phyloP scores from a whole-genome alignment of 2,329 filamentous ascomycete genomes.

The Calonectria hawksworthii region DNA sequence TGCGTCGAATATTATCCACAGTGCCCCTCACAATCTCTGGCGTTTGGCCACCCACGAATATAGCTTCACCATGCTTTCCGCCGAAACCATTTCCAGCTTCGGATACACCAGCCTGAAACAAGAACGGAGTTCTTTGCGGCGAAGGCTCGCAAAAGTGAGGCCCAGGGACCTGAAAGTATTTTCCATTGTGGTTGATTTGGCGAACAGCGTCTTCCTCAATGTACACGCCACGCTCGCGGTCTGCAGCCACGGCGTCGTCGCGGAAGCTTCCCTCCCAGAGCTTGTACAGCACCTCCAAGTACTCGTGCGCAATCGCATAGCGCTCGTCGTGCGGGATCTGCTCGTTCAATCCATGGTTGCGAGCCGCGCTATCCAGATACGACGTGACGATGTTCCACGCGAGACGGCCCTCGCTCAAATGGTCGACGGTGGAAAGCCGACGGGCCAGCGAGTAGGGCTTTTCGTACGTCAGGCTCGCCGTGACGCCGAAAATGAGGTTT shows the following conservation, averaged over 20 bases:
- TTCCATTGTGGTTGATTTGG: slow-evolving; percentile 47
- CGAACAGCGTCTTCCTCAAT: slow-evolving; percentile 51
- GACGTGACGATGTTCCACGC: slow-evolving; percentile 66
- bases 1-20: slow-evolving; percentile 22
- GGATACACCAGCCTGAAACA: slow-evolving; percentile 27
- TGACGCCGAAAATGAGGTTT: slow-evolving; percentile 56
- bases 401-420: slow-evolving; percentile 51
- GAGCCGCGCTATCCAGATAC: slow-evolving; percentile 45
- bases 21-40: slow-evolving; percentile 18
- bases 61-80: slow-evolving; percentile 29
- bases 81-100: slow-evolving; percentile 30
- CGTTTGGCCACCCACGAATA: slow-evolving; percentile 27
- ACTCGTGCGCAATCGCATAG: slow-evolving; percentile 32
- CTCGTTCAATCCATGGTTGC: slow-evolving; percentile 42
- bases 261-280: slow-evolving; percentile 29
- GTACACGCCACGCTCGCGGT: slow-evolving; percentile 39
- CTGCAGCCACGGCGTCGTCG: slow-evolving; percentile 25
- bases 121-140: slow-evolving; percentile 24
- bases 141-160: slow-evolving; percentile 24
- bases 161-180: slow-evolving; percentile 17
- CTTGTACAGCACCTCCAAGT: slow-evolving; percentile 29
- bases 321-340: slow-evolving; percentile 52
- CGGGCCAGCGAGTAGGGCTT: slow-evolving; percentile 52
- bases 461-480: slow-evolving; percentile 53
- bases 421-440: slow-evolving; percentile 52